Evolutionary conservation across 2,329 filamentous ascomycete species (phyloP).

Genomic region (Claviceps arundinis): DNA sequence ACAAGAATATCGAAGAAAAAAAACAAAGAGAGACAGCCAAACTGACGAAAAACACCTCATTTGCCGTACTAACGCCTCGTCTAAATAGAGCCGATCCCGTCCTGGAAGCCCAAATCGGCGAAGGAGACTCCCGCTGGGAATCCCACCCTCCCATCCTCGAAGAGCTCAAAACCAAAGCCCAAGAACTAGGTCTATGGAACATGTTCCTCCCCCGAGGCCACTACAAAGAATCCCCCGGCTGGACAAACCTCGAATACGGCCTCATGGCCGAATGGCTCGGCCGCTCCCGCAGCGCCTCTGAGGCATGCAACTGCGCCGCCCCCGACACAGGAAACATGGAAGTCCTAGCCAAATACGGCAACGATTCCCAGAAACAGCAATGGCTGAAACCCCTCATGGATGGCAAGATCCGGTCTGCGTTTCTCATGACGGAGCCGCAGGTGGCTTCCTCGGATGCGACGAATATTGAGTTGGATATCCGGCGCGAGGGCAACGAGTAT

Average conservation of each 20-base stretch:
- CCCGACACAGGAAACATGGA: constrained; percentile 96
- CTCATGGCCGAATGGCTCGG: constrained; percentile 95
- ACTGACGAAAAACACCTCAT: too few species aligned
- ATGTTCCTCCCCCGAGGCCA: constrained; percentile 93
- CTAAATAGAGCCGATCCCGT: constrained; percentile 57
- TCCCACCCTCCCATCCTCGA: constrained; percentile 71
- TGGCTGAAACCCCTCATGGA: constrained; percentile 75
- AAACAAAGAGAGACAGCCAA: too few species aligned
- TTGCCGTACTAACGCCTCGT: too few species aligned
- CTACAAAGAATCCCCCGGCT: constrained; percentile 90
- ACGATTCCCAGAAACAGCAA: constrained; percentile 66
- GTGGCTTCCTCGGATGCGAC: constrained; percentile 83
- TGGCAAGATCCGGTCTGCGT: constrained; percentile 76
- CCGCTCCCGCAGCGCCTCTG: constrained; percentile 68
- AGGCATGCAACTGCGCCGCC: constrained; percentile 81
- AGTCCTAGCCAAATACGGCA: constrained; percentile 83
- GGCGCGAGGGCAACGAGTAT: constrained; percentile 72
- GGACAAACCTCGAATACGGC: constrained; percentile 91
- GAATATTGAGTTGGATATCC: constrained; percentile 79
- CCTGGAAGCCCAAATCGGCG: constrained; percentile 65
- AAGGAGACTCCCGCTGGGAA: constrained; percentile 66
- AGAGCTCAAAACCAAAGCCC: constrained; percentile 74
- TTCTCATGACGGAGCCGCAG: constrained; percentile 88
- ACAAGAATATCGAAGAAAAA: neutral
- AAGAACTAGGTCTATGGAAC: constrained; percentile 84